Conservation (phyloP, 2,329 filamentous ascomycete genomes). For the Cytospora schulzeri region DNA sequence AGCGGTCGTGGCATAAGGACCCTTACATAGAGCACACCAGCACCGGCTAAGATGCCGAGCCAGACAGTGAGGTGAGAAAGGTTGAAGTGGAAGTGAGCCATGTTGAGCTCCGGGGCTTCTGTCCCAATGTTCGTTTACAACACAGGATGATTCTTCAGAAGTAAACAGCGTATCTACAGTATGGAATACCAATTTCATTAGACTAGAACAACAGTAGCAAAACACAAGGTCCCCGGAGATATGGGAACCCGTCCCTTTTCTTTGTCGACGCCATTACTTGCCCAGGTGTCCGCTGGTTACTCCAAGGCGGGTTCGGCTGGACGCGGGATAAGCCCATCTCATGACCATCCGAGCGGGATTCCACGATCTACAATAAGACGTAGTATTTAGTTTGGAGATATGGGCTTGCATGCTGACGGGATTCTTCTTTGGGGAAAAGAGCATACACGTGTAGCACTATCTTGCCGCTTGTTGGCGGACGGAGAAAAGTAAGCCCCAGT, state of each 20-base stretch:
- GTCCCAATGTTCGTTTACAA: not conserved
- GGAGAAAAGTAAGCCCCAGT: not conserved
- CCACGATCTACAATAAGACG: not conserved
- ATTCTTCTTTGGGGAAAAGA: constrained; percentile 1
- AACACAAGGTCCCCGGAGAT: not conserved
- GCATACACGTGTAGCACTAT: not conserved
- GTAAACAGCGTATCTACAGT: not conserved
- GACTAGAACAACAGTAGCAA: not conserved
- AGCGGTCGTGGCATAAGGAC: constrained; percentile 30
- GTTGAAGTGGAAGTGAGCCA: constrained; percentile 34
- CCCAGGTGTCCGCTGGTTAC: not conserved
- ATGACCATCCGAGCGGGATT: not conserved
- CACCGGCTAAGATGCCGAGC: constrained; percentile 42
- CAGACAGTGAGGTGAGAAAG: constrained; percentile 44
- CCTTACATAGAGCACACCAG: constrained; percentile 45
- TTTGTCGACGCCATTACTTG: constrained; percentile 7
- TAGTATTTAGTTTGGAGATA: not conserved
- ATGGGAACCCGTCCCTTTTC: constrained; percentile 6
- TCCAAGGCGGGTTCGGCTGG: constrained; percentile 22
- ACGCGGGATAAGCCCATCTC: constrained; percentile 24
- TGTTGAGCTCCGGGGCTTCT: constrained; percentile 3
- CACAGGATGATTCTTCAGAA: not conserved
- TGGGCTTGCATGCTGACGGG: not conserved
- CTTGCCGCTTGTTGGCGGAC: too few species aligned
- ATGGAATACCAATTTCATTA: not conserved